Evolutionary conservation across 1,284 basidiomycete species (phyloP), one percentile per base, ranked within the genome.

Genomic region (Moesziomyces parantarcticus): DNA sequence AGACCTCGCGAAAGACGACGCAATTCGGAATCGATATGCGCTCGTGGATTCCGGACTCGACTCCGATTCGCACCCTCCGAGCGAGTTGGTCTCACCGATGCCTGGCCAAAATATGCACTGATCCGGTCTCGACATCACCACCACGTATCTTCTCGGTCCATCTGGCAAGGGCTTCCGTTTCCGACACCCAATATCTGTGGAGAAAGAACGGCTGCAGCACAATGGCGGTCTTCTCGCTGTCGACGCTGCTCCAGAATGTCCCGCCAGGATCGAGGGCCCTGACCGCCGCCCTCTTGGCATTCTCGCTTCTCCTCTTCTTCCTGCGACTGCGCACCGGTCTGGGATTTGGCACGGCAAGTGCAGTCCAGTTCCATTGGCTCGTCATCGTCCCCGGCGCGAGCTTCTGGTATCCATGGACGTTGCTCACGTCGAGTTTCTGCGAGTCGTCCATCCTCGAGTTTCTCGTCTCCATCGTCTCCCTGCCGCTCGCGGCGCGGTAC

Each of bases 381-480:
- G 90, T 92, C 14, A 86, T 97, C 55, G 87, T 94, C 11, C 94
- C 96, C 1, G 94, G 92, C 26, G 88, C 88, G 34, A 92, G 91
- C 79, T 84, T 93, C 47, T 93, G 91, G 86, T 91, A 91, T 77
- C 96, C 96, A 26, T 99, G 82, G 95, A 94, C 93, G 2, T 88
- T 99, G 63, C 84, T 95, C 25, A 94, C 92, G 0, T 90, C 93
- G 1, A 90, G 89, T 11, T 89, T 96, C 67, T 92, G 97, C 47
- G 96, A 99, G 86, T 89, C 90, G 49, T 91, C 88, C 61, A 78
- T 94, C 59, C 85, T 93, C 71, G 94, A 96, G 93, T 88, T 97
- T 63, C 78, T 92, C 59, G 86, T 91, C 59, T 90, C 93, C 3
- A 85, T 94, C 55, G 83, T 94, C 51, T 88, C 91, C 43, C 88